Percentiles rank a stretch among this genome's conserved stretches.
Evolutionary conservation across 2,329 filamentous ascomycete genomes (phyloP).

Genomic region (Ilyonectria mors-panacis): DNA sequence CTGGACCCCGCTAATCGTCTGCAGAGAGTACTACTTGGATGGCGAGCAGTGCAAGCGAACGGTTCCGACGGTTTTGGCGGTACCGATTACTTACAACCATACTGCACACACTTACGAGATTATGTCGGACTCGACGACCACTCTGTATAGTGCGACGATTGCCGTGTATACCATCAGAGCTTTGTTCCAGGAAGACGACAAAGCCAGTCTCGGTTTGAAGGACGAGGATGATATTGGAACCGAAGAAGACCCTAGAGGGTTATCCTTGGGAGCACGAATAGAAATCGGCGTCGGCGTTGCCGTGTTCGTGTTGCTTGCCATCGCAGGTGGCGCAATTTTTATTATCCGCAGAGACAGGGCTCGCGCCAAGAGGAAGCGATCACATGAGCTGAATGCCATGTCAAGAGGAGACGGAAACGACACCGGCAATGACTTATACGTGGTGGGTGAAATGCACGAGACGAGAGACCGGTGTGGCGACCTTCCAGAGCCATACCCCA

Average conservation of each 20-base stretch:
- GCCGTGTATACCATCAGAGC: conserved; percentile 56
- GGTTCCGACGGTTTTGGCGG: conserved; percentile 54
- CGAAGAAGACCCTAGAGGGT: conserved; percentile 27
- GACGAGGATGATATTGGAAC: conserved; percentile 52
- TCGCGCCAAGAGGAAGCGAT: conserved; percentile 35
- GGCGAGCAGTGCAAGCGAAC: conserved; percentile 54
- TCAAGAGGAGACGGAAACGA: conserved; percentile 34
- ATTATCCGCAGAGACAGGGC: conserved; percentile 45
- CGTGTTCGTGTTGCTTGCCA: conserved; percentile 48
- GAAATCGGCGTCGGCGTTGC: conserved; percentile 55
- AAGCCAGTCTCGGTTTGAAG: conserved; percentile 51
- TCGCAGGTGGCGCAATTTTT: conserved; percentile 46
- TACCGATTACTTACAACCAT: conserved; percentile 55
- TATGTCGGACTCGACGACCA: conserved; percentile 54
- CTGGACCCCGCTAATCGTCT: conserved; percentile 31
- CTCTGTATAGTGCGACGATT: conserved; percentile 55
- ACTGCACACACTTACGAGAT: conserved; percentile 55
- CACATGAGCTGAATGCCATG: conserved; percentile 45
- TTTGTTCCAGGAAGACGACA: conserved; percentile 56
- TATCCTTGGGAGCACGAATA: conserved; percentile 52
- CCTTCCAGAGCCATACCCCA: conserved; percentile 49
- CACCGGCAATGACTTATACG: conserved; percentile 33
- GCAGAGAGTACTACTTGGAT: conserved; percentile 54
- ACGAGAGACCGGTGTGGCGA: conserved; percentile 30
- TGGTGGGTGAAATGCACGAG: conserved; percentile 32